These are phyloP conservation scores for Petrea volubilis DNA, from an alignment of 257 asterid genomes.

Conservation along the genomic window DNA sequence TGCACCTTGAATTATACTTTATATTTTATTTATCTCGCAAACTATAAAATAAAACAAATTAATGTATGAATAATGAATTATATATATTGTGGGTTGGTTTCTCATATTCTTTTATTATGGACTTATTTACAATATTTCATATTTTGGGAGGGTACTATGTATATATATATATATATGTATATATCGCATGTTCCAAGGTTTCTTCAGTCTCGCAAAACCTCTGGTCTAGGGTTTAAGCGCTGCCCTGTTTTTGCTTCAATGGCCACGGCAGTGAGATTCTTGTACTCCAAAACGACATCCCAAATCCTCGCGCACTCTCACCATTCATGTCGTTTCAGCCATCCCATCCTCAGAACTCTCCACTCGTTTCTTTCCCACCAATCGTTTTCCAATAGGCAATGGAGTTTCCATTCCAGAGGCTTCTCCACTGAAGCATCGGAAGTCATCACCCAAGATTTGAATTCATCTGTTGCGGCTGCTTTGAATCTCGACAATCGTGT, in stretches of 20 bases:
- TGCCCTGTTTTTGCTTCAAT: constrained; percentile 21
- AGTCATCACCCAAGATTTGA: constrained; percentile 43
- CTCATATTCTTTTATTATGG: no score
- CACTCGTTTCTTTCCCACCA: constrained; percentile 25
- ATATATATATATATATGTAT: no score
- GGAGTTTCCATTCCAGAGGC: constrained; percentile 36
- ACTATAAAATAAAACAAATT: no score
- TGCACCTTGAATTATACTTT: no score
- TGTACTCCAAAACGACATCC: constrained; percentile 57
- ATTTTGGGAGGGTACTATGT: no score
- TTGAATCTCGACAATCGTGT: constrained; percentile 69
- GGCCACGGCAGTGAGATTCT: constrained; percentile 51
- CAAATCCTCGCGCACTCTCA: constrained; percentile 23
- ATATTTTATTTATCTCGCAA: no score
- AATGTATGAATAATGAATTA: no score
- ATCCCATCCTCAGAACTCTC: constrained; percentile 35
- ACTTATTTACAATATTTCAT: no score
- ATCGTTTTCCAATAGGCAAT: constrained; percentile 17
- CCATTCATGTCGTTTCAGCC: constrained; percentile 23
- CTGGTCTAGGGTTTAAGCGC: constrained; percentile 55
- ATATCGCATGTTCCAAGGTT: not conserved
- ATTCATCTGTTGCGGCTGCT: constrained; percentile 65
- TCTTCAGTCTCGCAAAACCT: not conserved
- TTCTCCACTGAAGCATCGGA: constrained; percentile 60
- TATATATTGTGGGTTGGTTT: no score